Evolutionary conservation across 2,329 filamentous ascomycete species (phyloP), one percentile per base, ranked within the genome.

Genomic region (Mariannaea sp.): DNA sequence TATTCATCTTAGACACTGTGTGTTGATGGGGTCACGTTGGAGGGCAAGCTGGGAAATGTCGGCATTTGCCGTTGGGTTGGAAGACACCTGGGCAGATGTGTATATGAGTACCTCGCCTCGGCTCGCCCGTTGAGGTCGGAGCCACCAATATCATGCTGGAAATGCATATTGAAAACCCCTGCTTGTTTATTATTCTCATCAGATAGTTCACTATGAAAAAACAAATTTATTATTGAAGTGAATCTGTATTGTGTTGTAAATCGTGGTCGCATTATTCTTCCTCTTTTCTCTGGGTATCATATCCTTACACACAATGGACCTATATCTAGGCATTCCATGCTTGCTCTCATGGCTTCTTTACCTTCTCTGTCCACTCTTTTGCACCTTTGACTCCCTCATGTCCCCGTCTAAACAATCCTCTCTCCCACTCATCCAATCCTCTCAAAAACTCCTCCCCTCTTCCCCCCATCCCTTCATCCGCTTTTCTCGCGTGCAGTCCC

Each of bases 371-470:
- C 86, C 88, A 92, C 58, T 85, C 80, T 61, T 86, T 87, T 26
- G 83, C 81, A 7, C 81, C 77, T 71, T 88, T 92, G 2, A 85
- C 80, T 13, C 88, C 87, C 59, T 92, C 88, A 68, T 92, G 89
- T 1, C 86, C 85, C 54, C 83, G 83, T 39, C 87, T 81, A 68
- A 93, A 93, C 59, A 93, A 61, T 55, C 81, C 81, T 62, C 92
- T 82, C 76, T 99, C 94, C 72, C 86, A 92, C 75, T 97, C 92
- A 67, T 97, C 94, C 50, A 99, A 72, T 0, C 92, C 92, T 24
- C 89, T 80, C 64, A 97, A 76, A 65, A 97, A 97, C 62, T 97
- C 92, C 52, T 86, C 86, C 77, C 83, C 58, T 75, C 80, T 60
- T 73, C 87, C 68, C 72, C 83, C 75, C 10, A 80, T 75, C 22